These are phyloP conservation scores for Aspergillus pseudotamarii DNA, from an alignment of 2,329 filamentous ascomycete species.

Conservation along the genomic window DNA sequence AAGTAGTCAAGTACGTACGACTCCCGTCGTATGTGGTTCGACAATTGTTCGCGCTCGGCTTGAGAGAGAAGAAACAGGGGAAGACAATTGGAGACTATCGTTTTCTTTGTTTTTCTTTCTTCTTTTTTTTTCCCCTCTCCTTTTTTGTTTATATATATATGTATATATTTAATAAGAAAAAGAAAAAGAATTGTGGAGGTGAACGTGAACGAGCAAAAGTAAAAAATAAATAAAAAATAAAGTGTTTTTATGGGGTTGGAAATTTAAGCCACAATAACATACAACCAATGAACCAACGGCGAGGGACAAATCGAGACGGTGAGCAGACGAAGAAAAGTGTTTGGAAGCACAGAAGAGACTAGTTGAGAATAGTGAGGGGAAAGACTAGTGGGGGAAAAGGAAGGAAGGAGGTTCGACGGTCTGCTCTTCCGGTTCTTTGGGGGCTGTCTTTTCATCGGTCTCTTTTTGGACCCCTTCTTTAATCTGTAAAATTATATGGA, in stretches of 20 bases:
- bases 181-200: not conserved
- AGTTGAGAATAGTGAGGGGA: conserved; percentile 4
- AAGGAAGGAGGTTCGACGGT: not conserved
- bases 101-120: not conserved
- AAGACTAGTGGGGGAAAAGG: not conserved
- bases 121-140: not conserved
- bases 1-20: conserved; percentile 1
- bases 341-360: conserved; percentile 2
- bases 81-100: not conserved
- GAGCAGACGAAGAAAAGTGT: conserved; percentile 3
- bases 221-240: not conserved
- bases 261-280: not conserved
- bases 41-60: not conserved
- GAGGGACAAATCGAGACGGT: not conserved
- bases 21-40: not conserved
- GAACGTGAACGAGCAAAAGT: not conserved
- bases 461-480: not conserved
- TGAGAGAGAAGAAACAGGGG: not conserved
- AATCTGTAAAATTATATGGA: not conserved
- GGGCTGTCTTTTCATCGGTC: not conserved
- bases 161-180: not conserved
- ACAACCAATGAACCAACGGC: conserved; percentile 3
- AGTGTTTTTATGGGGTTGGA: not conserved
- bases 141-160: not conserved
- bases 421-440: not conserved